A percentile compares a stretch with the other conserved stretches of the same genome.
phyloP scores from a whole-genome alignment of 257 asterid genomes.

The Catharanthus roseus region DNA sequence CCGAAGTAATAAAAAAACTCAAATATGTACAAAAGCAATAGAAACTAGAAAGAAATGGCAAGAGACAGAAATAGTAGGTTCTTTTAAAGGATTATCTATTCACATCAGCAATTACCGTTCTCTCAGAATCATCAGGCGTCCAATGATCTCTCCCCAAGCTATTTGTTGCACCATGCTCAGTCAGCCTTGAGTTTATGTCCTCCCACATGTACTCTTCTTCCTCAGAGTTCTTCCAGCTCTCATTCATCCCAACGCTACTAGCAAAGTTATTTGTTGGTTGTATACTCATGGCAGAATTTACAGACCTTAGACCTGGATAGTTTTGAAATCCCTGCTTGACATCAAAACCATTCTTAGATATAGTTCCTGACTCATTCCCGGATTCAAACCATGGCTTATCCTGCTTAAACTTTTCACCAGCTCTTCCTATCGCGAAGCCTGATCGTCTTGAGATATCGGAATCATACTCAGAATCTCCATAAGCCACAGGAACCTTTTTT shows the following conservation, averaged over 20 bases:
- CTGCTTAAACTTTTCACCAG: conserved; percentile 40
- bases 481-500: conserved; percentile 32
- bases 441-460: conserved; percentile 36
- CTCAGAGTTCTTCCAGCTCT: conserved; percentile 79
- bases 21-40: background rate
- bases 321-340: conserved; percentile 43
- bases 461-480: conserved; percentile 50
- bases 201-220: conserved; percentile 87
- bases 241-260: conserved; percentile 36
- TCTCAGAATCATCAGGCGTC: conserved; percentile 50
- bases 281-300: conserved; percentile 33
- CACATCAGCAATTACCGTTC: conserved; percentile 37
- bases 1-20: background rate
- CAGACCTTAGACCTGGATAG: conserved; percentile 30
- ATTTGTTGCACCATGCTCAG: conserved; percentile 28
- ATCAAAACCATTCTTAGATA: conserved; percentile 55
- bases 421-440: conserved; percentile 38
- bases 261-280: conserved; percentile 27
- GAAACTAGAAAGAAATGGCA: background rate
- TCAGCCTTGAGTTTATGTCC: conserved; percentile 49
- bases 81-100: background rate
- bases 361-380: conserved; percentile 26
- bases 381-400: conserved; percentile 59
- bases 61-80: background rate
- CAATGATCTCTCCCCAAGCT: conserved; percentile 48